phyloP scores from a whole-genome alignment of 2,329 filamentous ascomycete genomes.

The Apiospora saccharicola region DNA sequence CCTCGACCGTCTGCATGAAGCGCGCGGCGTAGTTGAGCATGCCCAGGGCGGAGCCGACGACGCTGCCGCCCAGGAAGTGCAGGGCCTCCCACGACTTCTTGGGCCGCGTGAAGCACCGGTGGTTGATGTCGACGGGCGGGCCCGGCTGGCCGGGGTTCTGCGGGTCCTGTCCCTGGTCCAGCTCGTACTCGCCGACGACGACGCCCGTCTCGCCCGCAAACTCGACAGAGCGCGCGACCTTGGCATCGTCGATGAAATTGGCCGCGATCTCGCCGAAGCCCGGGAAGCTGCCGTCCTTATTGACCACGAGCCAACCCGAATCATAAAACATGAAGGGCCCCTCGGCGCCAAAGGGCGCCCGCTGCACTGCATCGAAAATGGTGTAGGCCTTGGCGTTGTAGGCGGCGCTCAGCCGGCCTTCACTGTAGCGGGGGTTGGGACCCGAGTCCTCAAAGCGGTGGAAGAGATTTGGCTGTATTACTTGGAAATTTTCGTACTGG shows the following conservation, averaged over 20 bases:
- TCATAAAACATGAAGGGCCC: neutral
- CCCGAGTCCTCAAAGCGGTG: neutral
- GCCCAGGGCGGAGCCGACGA: neutral
- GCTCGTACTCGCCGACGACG: constrained; percentile 20
- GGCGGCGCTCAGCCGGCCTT: neutral
- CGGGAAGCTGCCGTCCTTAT: neutral
- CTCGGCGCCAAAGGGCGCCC: neutral
- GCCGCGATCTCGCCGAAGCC: neutral
- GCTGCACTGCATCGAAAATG: constrained; percentile 5
- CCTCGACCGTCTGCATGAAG: constrained; percentile 16
- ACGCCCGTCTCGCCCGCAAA: constrained; percentile 21
- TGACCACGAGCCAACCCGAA: neutral
- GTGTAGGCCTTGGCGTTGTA: constrained; percentile 11
- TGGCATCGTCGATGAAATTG: constrained; percentile 18
- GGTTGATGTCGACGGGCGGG: neutral
- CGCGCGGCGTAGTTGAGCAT: neutral
- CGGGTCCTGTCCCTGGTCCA: too few relatives aligned
- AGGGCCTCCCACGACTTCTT: neutral
- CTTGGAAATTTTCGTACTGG: neutral
- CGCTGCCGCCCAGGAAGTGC: constrained; percentile 5
- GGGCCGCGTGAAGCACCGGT: neutral
- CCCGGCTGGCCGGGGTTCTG: neutral
- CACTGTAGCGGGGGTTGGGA: neutral
- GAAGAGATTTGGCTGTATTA: neutral
- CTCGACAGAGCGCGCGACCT: neutral